phyloP scores from a whole-genome alignment of 2,329 filamentous ascomycete genomes.

The Alternaria angustiovoidea region DNA sequence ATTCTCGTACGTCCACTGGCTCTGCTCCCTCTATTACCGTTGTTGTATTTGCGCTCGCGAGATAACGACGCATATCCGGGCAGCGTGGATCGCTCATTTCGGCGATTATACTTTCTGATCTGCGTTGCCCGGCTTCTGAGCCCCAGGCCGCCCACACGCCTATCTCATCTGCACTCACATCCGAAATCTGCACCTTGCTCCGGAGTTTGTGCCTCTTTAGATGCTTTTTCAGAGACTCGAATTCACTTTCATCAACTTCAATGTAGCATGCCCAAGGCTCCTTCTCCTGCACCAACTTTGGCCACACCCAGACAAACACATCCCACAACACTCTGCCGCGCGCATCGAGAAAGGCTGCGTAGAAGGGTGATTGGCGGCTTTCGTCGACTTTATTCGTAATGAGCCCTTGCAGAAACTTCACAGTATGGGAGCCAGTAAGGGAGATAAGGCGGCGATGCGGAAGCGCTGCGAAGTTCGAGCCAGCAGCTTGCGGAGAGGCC shows the following conservation, averaged over 20 bases:
- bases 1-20: slow-evolving; percentile 57
- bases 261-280: slow-evolving; percentile 71
- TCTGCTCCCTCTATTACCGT: slow-evolving; percentile 10
- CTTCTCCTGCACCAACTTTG: slow-evolving; percentile 31
- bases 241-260: slow-evolving; percentile 79
- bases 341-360: slow-evolving; percentile 86
- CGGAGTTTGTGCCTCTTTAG: slow-evolving; percentile 87
- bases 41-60: slow-evolving; percentile 3
- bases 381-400: slow-evolving; percentile 76
- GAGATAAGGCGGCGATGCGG: slow-evolving; percentile 80
- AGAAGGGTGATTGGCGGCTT: slow-evolving; percentile 56
- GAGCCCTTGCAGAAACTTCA: slow-evolving; percentile 87
- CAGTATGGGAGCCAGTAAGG: slow-evolving; percentile 78
- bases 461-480: slow-evolving; percentile 64
- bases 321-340: slow-evolving; percentile 84
- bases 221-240: slow-evolving; percentile 70
- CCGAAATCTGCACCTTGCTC: slow-evolving; percentile 73
- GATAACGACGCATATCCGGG: slow-evolving; percentile 19
- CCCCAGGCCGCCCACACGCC: slow-evolving; percentile 80
- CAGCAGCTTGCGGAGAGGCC: not conserved
- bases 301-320: slow-evolving; percentile 77
- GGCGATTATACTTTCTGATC: slow-evolving; percentile 16
- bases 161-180: slow-evolving; percentile 70
- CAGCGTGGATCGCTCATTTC: slow-evolving; percentile 35
- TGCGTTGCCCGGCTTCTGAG: slow-evolving; percentile 10